Evolutionary conservation across 768 basidiomycete genomes (phyloP).

Genomic region (Boletales sp.): DNA sequence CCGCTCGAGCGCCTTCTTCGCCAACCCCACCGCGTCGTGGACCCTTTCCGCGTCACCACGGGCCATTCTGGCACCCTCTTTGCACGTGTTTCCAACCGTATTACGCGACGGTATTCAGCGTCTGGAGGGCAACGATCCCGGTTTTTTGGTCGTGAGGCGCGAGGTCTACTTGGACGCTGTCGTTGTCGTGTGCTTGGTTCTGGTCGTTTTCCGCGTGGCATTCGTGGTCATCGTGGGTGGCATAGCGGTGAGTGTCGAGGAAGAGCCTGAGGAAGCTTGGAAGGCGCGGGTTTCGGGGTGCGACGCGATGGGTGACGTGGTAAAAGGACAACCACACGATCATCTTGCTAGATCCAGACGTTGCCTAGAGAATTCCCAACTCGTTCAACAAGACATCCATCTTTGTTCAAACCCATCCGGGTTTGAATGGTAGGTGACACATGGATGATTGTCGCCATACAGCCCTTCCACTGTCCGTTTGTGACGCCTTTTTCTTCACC

Average conservation of each 20-base stretch:
- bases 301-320: slow-evolving; percentile 15
- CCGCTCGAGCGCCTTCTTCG: slow-evolving; percentile 40
- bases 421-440: too few species aligned
- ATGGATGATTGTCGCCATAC: too few species aligned
- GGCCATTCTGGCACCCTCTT: slow-evolving; percentile 23
- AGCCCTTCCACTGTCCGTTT: too few species aligned
- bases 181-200: slow-evolving; percentile 8
- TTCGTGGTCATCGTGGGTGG: slow-evolving; percentile 5
- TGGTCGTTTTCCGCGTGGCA: slow-evolving; percentile 9
- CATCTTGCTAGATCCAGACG: too few species aligned
- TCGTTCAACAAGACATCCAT: too few species aligned
- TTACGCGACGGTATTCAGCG: slow-evolving; percentile 47
- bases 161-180: slow-evolving; percentile 18
- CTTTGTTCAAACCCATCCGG: too few species aligned
- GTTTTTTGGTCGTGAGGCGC: slow-evolving; percentile 27
- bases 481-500: too few species aligned
- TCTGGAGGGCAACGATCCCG: slow-evolving; percentile 39
- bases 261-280: too few species aligned
- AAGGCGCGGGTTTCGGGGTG: background rate
- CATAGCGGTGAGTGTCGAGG: slow-evolving; percentile 3
- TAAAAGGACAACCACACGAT: too few species aligned
- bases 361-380: too few species aligned
- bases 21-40: slow-evolving; percentile 32
- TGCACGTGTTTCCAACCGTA: slow-evolving; percentile 54
- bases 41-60: slow-evolving; percentile 29